Base-by-base conservation (phyloP, 1,139 yeast species). In the Sugiyamaella novakii region DNA sequence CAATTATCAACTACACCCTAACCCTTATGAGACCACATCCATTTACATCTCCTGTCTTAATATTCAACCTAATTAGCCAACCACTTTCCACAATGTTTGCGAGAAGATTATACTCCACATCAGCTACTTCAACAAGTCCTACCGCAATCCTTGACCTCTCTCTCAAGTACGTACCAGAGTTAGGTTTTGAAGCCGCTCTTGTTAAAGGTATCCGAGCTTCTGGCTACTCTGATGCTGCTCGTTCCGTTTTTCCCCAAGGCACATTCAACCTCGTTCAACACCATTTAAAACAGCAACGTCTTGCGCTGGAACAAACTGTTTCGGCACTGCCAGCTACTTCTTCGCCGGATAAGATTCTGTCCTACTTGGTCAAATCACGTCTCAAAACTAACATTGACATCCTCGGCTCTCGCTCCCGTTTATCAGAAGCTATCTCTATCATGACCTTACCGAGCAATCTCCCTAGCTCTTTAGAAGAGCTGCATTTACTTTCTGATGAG, bases 401-500 rank as follows among this genome's bases (percentile, higher is more conserved):
- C 1, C 70, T 83, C 28, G 64, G 54, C n/a, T 46, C 52, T 6
- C 39, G 57, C 18, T 52, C 55, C 21, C 56, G 63, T 14, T 56
- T 69, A 19, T 51, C 71, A 3, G 69, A 70, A 28, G 85, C 85
- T 0, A 65, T 84, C 46, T 75, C 81, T 0, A 72, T 75, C 38
- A 73, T 84, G 68, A 67, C 80, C 15, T 61, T 75, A 31, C 89
- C 89, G 0, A 69, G 70, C 47, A 81, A 81, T 60, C 47, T 81
- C 30, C 59, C 72, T 2, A 59, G 60, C 27, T 76, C 88, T 0
- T 54, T 85, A 41, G 78, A 77, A 29, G 95, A 88, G 62, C 76
- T 92, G 53, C 86, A 83, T 60, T 76, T 78, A 47, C 75, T 91
- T 48, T 77, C 89, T 14, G 97, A 92, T 66, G 98, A 92, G 63